Conservation (phyloP, 1,139 yeast species). For the Taphrina communis region DNA sequence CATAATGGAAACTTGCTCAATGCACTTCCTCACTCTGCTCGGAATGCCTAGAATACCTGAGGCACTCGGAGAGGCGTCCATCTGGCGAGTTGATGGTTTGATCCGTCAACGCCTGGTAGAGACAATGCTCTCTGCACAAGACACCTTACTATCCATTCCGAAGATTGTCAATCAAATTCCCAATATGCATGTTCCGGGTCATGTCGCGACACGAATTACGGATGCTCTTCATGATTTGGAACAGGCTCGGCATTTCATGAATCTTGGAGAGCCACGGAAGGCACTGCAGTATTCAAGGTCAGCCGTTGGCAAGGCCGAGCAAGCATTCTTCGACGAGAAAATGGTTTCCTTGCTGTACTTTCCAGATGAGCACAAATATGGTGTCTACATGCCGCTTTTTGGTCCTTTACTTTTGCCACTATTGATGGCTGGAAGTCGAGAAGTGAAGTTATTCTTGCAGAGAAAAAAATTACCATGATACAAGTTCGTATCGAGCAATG, state of each 20-base stretch:
- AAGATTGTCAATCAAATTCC: slow-evolving; percentile 71
- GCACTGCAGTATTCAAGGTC: slow-evolving; percentile 57
- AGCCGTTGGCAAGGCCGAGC: slow-evolving; percentile 65
- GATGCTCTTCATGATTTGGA: slow-evolving; percentile 54
- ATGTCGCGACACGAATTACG: slow-evolving; percentile 61
- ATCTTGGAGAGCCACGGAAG: slow-evolving; percentile 24
- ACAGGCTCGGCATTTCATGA: slow-evolving; percentile 50
- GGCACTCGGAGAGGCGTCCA: slow-evolving; percentile 62
- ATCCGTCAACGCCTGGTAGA: slow-evolving; percentile 63
- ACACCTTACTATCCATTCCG: slow-evolving; percentile 71
- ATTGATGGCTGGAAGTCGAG: slow-evolving; percentile 60
- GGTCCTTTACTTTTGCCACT: slow-evolving; percentile 85
- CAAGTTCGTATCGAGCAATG: neutral
- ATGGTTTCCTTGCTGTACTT: slow-evolving; percentile 95
- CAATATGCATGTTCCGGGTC: slow-evolving; percentile 79
- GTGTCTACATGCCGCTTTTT: slow-evolving; percentile 84
- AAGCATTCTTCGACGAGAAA: slow-evolving; percentile 87
- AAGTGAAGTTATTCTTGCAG: slow-evolving; percentile 53
- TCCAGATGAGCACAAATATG: slow-evolving; percentile 93
- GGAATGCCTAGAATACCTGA: slow-evolving; percentile 68
- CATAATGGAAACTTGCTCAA: slow-evolving; percentile 59
- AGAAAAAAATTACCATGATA: neutral
- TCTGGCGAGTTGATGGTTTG: slow-evolving; percentile 58
- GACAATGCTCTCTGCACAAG: slow-evolving; percentile 60
- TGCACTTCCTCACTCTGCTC: slow-evolving; percentile 72